Evolutionary conservation across 148 eudicot genomes (phyloP).

Genomic region (Persicaria tinctoria): DNA sequence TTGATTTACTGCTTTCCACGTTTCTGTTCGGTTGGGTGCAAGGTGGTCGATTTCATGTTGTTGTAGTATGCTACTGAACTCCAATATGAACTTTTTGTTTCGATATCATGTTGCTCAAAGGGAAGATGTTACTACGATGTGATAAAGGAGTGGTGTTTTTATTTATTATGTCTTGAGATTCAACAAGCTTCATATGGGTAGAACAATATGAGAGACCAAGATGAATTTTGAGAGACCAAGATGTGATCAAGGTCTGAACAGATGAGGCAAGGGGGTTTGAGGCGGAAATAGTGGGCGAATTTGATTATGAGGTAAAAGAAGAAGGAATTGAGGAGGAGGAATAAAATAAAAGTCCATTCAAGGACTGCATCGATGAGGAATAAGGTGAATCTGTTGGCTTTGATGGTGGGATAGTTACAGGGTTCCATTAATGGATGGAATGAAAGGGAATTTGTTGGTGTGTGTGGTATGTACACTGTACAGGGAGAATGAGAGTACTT

Average conservation of each 20-base stretch:
- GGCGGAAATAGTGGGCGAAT: slow-evolving; percentile 66
- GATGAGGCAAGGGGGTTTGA: slow-evolving; percentile 65
- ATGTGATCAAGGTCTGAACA: slow-evolving; percentile 74
- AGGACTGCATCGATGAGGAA: slow-evolving; percentile 54
- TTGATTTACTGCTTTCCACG: too few relatives aligned
- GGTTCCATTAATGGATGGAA: slow-evolving; percentile 41
- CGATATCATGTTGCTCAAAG: too few relatives aligned
- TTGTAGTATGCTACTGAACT: too few relatives aligned
- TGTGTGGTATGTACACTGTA: slow-evolving; percentile 12
- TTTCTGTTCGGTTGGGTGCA: too few relatives aligned
- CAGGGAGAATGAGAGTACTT: slow-evolving; percentile 1
- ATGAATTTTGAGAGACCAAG: slow-evolving; percentile 30
- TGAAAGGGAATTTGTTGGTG: background rate
- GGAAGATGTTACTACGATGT: too few relatives aligned
- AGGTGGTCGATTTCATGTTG: too few relatives aligned
- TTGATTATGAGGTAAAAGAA: slow-evolving; percentile 65
- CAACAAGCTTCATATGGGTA: too few relatives aligned
- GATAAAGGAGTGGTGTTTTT: too few relatives aligned
- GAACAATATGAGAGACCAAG: too few relatives aligned
- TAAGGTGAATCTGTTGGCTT: slow-evolving; percentile 48
- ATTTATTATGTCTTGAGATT: too few relatives aligned
- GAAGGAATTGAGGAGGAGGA: slow-evolving; percentile 69
- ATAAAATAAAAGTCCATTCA: slow-evolving; percentile 71
- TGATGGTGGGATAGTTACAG: slow-evolving; percentile 55
- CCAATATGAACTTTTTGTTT: too few relatives aligned